These are phyloP conservation scores for Bertia moriformis DNA, from an alignment of 2,329 filamentous ascomycete species.

Conservation along the genomic window DNA sequence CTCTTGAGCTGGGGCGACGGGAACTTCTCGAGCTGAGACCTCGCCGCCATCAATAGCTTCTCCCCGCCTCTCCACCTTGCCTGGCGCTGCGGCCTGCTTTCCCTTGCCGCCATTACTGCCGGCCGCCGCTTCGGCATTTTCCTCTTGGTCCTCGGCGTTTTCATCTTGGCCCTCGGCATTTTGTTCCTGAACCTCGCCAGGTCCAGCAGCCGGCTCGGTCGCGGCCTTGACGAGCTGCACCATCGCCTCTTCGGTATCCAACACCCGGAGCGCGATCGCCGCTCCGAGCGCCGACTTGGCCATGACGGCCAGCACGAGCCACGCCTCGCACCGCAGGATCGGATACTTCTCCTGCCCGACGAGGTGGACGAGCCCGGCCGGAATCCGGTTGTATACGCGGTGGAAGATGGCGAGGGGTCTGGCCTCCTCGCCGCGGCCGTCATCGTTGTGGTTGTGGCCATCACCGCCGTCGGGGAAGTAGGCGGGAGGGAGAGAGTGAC, in stretches of 20 bases:
- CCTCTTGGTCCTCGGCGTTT: slow-evolving; percentile 1
- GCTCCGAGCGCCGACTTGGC: slow-evolving; percentile 34
- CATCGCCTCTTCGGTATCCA: slow-evolving; percentile 26
- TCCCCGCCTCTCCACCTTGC: too few relatives aligned
- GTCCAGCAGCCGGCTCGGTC: slow-evolving; percentile 23
- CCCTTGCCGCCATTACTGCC: too few relatives aligned
- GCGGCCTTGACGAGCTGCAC: slow-evolving; percentile 29
- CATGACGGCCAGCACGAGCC: slow-evolving; percentile 49
- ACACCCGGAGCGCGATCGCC: slow-evolving; percentile 23
- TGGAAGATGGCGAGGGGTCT: slow-evolving; percentile 23
- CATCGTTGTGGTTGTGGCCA: slow-evolving; percentile 2
- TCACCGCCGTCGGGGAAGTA: slow-evolving; percentile 15
- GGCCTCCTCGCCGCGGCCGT: slow-evolving; percentile 7
- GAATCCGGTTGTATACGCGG: slow-evolving; percentile 22
- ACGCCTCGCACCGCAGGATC: slow-evolving; percentile 40
- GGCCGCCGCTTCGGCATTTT: slow-evolving; percentile 3
- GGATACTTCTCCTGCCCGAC: slow-evolving; percentile 43
- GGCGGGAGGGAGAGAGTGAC: slow-evolving; percentile 15
- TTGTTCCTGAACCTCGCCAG: slow-evolving; percentile 3
- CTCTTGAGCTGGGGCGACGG: slow-evolving; percentile 4
- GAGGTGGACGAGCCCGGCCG: slow-evolving; percentile 30
- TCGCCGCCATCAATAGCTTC: too few relatives aligned
- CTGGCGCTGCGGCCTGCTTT: too few relatives aligned
- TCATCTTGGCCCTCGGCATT: not conserved
- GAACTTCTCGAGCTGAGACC: too few relatives aligned